Base-by-base conservation (phyloP, 805 yeast species). In the Wickerhamomyces ciferrii region DNA sequence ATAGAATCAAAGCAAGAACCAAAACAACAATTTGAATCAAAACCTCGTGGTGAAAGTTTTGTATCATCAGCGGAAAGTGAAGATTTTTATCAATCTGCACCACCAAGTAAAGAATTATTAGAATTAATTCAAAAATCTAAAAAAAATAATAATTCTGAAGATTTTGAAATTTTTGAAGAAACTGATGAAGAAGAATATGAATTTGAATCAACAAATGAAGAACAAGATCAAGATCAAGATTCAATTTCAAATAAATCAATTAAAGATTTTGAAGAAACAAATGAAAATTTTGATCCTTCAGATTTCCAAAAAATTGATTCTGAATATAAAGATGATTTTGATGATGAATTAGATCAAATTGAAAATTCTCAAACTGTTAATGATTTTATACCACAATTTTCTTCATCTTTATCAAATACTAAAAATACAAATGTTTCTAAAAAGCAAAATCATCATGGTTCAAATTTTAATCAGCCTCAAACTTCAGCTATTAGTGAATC, bases 271-370 rank as follows among this genome's bases (percentile, higher is more conserved):
- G 25, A 23, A 19, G 43, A 45, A 38, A 8, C 27, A 15, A 8
- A 38, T 6, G 47, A 46, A 14, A 37, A 20, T 23, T 39, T 44
- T 14, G 46, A 41, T 23, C 60, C 62, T 38, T 63, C 58, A 31
- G 62, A 55, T 21, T 65, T 62, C 43, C 13, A 37, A 2, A 56
- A 49, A 18, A 49, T 51, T n/a, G 55, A 51, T 17, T 58, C 55
- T 24, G 62, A 59, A 18, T 43, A 47, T 23, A 43, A 49, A 5
- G 45, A 50, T 21, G 54, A 52, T 15, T 27, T 47, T 19, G 52
- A 53, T 14, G 31, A 40, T 8, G 24, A 34, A 17, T 14, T 43
- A 20, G 35, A 44, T 25, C 14, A 43, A 43, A 10, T 39, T 14
- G 49, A 15, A 25, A 34, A 2, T 21, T 38, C 20, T 42, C 44